Evolutionary conservation across 257 asterid species (phyloP).

Genomic region (Salvia splendens): DNA sequence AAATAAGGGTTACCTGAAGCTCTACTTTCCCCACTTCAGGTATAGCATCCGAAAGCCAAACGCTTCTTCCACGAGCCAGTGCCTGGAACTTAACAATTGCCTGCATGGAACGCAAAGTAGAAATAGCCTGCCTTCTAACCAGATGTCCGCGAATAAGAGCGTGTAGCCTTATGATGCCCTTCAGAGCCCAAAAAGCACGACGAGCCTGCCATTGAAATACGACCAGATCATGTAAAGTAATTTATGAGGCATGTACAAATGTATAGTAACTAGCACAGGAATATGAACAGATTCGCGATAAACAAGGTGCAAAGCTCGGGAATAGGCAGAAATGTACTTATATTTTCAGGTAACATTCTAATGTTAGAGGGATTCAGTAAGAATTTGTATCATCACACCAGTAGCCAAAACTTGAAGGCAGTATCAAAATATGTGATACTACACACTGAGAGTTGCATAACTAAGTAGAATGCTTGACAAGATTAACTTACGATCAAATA

Average conservation of each 20-base stretch:
- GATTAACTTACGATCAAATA: no score
- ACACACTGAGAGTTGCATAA: no score
- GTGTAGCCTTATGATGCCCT: constrained; percentile 90
- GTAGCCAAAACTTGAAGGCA: background rate
- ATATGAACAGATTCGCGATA: background rate
- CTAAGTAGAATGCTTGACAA: no score
- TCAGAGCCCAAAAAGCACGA: constrained; percentile 86
- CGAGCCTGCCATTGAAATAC: constrained; percentile 60
- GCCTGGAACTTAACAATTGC: constrained; percentile 82
- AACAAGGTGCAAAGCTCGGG: background rate
- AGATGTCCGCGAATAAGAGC: constrained; percentile 94
- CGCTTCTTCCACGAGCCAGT: constrained; percentile 71
- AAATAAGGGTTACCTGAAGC: constrained; percentile 37
- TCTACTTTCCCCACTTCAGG: constrained; percentile 33
- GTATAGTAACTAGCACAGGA: background rate
- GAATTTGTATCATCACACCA: constrained; percentile 11
- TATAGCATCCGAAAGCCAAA: constrained; percentile 45
- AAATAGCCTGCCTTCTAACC: constrained; percentile 88
- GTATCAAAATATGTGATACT: no score
- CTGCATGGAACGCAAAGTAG: constrained; percentile 78
- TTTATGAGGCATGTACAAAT: background rate
- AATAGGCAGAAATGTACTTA: background rate
- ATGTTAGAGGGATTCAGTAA: constrained; percentile 1
- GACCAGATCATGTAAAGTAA: constrained; percentile 1
- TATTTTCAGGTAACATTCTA: background rate